phyloP scores from a whole-genome alignment of 495 filamentous ascomycete species.

The Lepidopterella palustris region DNA sequence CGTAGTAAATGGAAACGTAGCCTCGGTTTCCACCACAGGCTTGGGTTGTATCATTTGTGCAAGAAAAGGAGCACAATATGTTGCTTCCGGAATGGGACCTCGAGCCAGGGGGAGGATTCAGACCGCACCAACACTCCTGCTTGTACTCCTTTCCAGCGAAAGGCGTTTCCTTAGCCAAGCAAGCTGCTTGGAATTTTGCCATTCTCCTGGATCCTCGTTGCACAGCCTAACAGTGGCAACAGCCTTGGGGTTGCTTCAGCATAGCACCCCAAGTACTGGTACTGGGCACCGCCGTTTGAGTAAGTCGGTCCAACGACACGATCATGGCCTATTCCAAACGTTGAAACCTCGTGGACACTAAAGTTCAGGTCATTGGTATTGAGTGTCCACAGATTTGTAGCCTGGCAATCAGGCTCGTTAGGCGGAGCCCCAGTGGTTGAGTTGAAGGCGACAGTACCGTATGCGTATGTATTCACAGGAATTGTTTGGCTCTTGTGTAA shows the following conservation, averaged over 20 bases:
- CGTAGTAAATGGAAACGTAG: constrained; percentile 39
- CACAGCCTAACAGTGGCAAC: constrained; percentile 3
- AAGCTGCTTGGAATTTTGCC: constrained; percentile 4
- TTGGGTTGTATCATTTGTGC: constrained; percentile 32
- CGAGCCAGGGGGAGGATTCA: constrained; percentile 21
- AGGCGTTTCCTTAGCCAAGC: constrained; percentile 26
- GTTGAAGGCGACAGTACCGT: constrained; percentile 32
- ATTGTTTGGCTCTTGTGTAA: constrained; percentile 35
- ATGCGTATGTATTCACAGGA: constrained; percentile 23
- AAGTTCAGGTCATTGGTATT: constrained; percentile 42
- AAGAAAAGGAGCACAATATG: constrained; percentile 33
- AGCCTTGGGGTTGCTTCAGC: constrained; percentile 3
- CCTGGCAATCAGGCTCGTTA: constrained; percentile 27
- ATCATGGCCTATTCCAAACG: constrained; percentile 29
- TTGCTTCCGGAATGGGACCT: constrained; percentile 29
- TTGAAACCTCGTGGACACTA: constrained; percentile 38
- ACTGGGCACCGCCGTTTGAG: constrained; percentile 18
- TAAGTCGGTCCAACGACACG: constrained; percentile 28
- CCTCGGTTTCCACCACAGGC: constrained; percentile 39
- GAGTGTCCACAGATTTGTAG: constrained; percentile 41
- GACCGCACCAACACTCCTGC: constrained; percentile 45
- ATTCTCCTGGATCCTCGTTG: constrained; percentile 2
- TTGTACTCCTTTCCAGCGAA: constrained; percentile 47
- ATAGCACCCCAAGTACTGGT: constrained; percentile 30
- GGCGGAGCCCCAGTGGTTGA: constrained; percentile 24